These are phyloP conservation scores for Ascochyta viciae-villosae DNA, from an alignment of 2,329 filamentous ascomycete genomes.

Conservation along the genomic window DNA sequence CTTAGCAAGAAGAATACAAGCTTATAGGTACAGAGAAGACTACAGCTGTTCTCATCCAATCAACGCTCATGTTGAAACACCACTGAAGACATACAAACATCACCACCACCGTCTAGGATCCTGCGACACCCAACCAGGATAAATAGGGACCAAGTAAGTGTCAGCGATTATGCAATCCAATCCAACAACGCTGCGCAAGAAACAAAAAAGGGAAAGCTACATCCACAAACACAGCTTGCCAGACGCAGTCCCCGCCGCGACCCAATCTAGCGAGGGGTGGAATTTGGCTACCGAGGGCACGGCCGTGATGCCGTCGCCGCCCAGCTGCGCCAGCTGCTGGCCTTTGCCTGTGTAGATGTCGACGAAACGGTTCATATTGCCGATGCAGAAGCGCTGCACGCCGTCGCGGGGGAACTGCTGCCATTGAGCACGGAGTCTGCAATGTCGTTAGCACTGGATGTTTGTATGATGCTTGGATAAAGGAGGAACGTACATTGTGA, in stretches of 20 bases:
- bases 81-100: no score
- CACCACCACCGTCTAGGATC: no score
- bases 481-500: constrained; percentile 69
- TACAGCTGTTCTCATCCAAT: no score
- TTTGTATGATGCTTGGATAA: neutral
- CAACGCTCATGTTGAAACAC: no score
- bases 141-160: no score
- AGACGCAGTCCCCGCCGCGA: constrained; percentile 88
- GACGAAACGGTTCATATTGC: constrained; percentile 97
- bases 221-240: constrained; percentile 94
- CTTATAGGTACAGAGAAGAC: no score
- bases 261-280: constrained; percentile 87
- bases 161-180: neutral
- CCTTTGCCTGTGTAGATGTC: constrained; percentile 86
- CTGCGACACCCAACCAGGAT: no score
- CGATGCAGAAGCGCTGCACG: constrained; percentile 87
- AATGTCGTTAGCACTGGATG: constrained; percentile 17
- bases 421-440: constrained; percentile 82
- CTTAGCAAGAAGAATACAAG: no score
- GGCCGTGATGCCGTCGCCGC: constrained; percentile 88
- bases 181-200: neutral
- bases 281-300: constrained; percentile 93
- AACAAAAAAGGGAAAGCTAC: constrained; percentile 50
- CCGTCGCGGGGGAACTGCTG: constrained; percentile 79
- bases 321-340: constrained; percentile 86